Percentiles rank a stretch among this genome's conserved stretches.
Evolutionary conservation across 2,329 filamentous ascomycete genomes (phyloP).

Genomic region (Paecilomyces sp.): DNA sequence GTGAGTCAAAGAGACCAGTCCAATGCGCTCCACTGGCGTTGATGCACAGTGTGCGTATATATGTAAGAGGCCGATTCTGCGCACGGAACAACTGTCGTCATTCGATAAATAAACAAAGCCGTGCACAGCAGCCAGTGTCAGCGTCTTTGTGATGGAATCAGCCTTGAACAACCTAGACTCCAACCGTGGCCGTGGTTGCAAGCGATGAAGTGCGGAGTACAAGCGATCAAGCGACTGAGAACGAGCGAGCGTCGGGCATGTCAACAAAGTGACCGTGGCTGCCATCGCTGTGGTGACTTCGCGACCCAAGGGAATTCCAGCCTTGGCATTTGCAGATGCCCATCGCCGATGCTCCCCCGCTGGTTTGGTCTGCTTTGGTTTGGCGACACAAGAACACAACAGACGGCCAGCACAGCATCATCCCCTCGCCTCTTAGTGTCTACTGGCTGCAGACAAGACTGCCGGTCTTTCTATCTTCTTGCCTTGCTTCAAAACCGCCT

Average conservation of each 20-base stretch:
- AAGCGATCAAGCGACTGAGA: not conserved
- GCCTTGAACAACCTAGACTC: not conserved
- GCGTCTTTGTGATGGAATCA: not conserved
- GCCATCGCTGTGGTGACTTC: constrained; percentile 17
- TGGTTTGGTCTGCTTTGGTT: not conserved
- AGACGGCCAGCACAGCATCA: not conserved
- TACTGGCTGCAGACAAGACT: not conserved
- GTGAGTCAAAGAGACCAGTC: not conserved
- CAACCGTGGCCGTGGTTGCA: not conserved
- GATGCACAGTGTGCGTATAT: not conserved
- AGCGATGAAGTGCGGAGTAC: not conserved
- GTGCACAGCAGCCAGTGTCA: not conserved
- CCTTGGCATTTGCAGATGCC: constrained; percentile 1
- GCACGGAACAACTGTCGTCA: not conserved
- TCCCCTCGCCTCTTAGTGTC: not conserved
- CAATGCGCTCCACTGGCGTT: not conserved
- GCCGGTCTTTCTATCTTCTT: not conserved
- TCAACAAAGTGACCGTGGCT: constrained; percentile 12
- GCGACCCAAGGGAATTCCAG: constrained; percentile 7
- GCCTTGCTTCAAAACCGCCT: not conserved
- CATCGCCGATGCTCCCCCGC: not conserved
- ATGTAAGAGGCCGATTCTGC: not conserved
- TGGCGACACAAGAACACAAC: not conserved
- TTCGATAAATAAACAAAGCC: not conserved
- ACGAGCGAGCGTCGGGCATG: not conserved